These are phyloP conservation scores for Spathaspora boniae DNA, from an alignment of 805 yeast genomes.

Conservation along the genomic window DNA sequence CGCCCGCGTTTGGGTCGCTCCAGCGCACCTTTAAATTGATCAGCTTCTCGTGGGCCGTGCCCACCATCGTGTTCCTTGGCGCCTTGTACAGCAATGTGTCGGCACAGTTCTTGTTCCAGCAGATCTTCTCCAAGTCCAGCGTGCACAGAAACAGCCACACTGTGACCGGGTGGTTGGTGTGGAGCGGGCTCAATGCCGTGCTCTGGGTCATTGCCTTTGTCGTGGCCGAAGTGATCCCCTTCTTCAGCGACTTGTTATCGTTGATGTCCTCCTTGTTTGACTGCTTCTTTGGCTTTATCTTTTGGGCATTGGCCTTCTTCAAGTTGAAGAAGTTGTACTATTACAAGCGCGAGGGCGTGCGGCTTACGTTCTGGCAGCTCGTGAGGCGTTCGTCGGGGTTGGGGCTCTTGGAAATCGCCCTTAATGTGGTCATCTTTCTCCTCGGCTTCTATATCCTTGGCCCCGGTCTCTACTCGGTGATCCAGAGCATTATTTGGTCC, in stretches of 20 bases:
- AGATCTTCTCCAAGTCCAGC: constrained; percentile 41
- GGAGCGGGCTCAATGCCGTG: constrained; percentile 42
- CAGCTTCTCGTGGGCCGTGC: constrained; percentile 59
- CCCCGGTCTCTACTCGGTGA: constrained; percentile 55
- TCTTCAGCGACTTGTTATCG: constrained; percentile 54
- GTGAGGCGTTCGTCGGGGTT: constrained; percentile 21
- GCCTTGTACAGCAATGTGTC: constrained; percentile 53
- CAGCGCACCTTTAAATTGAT: constrained; percentile 45
- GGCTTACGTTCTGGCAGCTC: constrained; percentile 12
- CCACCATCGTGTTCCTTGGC: constrained; percentile 56
- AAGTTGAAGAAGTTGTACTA: constrained; percentile 32
- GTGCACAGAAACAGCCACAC: constrained; percentile 48
- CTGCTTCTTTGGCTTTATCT: constrained; percentile 64
- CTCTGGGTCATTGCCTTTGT: constrained; percentile 54
- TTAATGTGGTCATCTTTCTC: constrained; percentile 36
- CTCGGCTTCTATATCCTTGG: constrained; percentile 56
- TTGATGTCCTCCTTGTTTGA: constrained; percentile 61
- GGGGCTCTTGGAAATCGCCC: constrained; percentile 35
- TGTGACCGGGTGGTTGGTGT: constrained; percentile 47
- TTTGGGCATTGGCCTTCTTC: constrained; percentile 59
- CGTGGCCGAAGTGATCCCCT: constrained; percentile 65
- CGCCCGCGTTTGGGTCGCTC: constrained; percentile 59
- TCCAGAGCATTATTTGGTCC: constrained; percentile 51
- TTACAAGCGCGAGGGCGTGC: constrained; percentile 15
- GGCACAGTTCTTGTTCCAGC: constrained; percentile 48